Conservation (phyloP, 768 basidiomycete species). For the Sarcomyxa edulis region DNA sequence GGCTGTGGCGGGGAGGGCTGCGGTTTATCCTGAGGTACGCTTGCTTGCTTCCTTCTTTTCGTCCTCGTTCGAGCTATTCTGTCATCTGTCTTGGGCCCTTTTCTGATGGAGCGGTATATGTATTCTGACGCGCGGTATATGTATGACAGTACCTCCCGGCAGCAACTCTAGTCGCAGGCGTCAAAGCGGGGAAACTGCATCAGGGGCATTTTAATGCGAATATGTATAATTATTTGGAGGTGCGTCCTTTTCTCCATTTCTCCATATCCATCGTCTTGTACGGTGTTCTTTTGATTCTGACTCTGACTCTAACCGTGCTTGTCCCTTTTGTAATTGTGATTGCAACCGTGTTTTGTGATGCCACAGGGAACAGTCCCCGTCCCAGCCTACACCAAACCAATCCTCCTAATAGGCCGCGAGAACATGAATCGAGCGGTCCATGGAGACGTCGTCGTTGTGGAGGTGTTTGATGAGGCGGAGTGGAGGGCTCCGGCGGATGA, state of each 20-base stretch:
- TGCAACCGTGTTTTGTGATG: no score
- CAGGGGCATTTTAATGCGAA: conserved; percentile 96
- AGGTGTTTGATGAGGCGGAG: conserved; percentile 79
- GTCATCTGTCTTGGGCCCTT: no score
- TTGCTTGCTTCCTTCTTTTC: neutral
- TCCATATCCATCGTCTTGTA: neutral
- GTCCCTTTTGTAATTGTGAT: no score
- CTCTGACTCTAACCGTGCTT: no score
- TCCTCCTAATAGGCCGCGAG: conserved; percentile 83
- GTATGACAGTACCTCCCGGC: conserved; percentile 85
- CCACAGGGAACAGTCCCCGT: conserved; percentile 75
- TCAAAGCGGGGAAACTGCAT: conserved; percentile 79
- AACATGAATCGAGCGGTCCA: conserved; percentile 95
- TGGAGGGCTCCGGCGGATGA: conserved; percentile 93
- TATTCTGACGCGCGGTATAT: no score
- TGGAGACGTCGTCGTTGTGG: conserved; percentile 88
- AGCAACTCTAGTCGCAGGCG: conserved; percentile 67
- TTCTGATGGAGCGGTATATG: no score
- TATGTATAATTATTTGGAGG: conserved; percentile 94
- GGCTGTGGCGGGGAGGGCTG: conserved; percentile 45
- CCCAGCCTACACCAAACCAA: conserved; percentile 65
- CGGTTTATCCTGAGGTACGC: conserved; percentile 72
- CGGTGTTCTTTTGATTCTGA: no score
- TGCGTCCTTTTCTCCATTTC: conserved; percentile 20
- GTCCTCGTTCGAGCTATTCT: neutral